These are phyloP conservation scores for Penicillium longicatenatum DNA, from an alignment of 495 filamentous ascomycete species.

Conservation along the genomic window DNA sequence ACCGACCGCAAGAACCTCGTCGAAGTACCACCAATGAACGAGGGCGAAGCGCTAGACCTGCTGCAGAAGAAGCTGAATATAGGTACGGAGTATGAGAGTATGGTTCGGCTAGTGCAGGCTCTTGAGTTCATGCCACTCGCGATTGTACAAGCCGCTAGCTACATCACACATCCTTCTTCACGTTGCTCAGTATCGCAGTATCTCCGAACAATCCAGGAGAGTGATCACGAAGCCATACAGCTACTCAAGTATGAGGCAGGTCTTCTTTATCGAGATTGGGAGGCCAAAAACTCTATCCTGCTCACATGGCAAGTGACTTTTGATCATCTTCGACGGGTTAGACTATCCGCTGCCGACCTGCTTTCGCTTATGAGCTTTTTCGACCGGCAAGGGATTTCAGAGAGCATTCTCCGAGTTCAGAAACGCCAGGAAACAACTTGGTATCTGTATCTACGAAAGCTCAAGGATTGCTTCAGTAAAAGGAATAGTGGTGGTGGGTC, in stretches of 20 bases:
- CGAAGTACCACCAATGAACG: background rate
- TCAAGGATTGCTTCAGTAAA: no score
- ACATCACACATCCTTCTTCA: slow-evolving; percentile 16
- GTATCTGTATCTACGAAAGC: no score
- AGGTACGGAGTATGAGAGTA: background rate
- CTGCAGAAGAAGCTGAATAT: slow-evolving; percentile 1
- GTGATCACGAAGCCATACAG: background rate
- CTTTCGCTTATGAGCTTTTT: slow-evolving; percentile 33
- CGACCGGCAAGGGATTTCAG: slow-evolving; percentile 19
- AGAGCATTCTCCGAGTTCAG: slow-evolving; percentile 4
- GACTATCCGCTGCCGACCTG: slow-evolving; percentile 26
- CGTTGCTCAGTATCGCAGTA: slow-evolving; percentile 34
- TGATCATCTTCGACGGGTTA: slow-evolving; percentile 22
- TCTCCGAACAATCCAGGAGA: slow-evolving; percentile 32
- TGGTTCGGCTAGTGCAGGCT: background rate
- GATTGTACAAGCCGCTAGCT: slow-evolving; percentile 5
- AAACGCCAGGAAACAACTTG: no score
- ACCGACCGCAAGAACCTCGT: background rate
- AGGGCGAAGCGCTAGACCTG: background rate
- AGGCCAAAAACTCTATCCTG: no score
- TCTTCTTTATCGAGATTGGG: slow-evolving; percentile 23
- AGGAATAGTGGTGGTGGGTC: no score
- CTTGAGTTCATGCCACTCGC: slow-evolving; percentile 8
- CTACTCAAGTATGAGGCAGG: slow-evolving; percentile 1
- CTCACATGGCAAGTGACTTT: slow-evolving; percentile 17